These are phyloP conservation scores for Hypoxylon cercidicola DNA, from an alignment of 495 filamentous ascomycete genomes.

Conservation along the genomic window DNA sequence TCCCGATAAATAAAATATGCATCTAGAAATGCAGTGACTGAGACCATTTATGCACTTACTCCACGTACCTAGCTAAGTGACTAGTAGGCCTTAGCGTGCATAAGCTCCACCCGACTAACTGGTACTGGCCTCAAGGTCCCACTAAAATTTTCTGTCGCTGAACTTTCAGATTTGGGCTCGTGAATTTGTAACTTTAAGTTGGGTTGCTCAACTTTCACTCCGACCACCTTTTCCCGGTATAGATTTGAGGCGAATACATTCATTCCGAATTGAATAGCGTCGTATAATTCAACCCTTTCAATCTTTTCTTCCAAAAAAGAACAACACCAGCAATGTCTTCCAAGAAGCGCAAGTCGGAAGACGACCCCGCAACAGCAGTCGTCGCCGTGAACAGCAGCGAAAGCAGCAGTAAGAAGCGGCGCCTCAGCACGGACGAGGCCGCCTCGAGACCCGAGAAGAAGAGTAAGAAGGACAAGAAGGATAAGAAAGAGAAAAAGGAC, in stretches of 20 bases:
- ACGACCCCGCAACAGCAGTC: slow-evolving; percentile 14
- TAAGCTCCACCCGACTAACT: slow-evolving; percentile 6
- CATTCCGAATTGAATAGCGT: not conserved
- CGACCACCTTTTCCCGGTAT: no score
- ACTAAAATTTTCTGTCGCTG: slow-evolving; percentile 30
- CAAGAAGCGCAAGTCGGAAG: slow-evolving; percentile 35
- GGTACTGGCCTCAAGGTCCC: slow-evolving; percentile 2
- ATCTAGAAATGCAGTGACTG: no score
- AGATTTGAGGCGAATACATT: no score
- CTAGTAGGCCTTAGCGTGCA: not conserved
- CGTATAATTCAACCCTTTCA: not conserved
- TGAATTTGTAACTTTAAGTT: not conserved
- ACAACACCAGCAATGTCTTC: slow-evolving; percentile 16
- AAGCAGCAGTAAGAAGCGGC: slow-evolving; percentile 22
- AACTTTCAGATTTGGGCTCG: slow-evolving; percentile 3
- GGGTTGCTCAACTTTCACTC: not conserved
- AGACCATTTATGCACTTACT: no score
- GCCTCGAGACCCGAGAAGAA: slow-evolving; percentile 53
- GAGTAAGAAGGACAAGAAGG: slow-evolving; percentile 52
- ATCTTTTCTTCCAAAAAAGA: not conserved
- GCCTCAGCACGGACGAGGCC: slow-evolving; percentile 23
- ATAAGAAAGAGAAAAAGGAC: slow-evolving; percentile 45
- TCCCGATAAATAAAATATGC: no score
- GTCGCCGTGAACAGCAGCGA: slow-evolving; percentile 1
- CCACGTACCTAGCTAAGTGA: no score